A percentile compares a stretch with the other conserved stretches of the same genome.
These are phyloP conservation scores for Osmanthus fragrans DNA, from an alignment of 257 asterid genomes.

Conservation along the genomic window DNA sequence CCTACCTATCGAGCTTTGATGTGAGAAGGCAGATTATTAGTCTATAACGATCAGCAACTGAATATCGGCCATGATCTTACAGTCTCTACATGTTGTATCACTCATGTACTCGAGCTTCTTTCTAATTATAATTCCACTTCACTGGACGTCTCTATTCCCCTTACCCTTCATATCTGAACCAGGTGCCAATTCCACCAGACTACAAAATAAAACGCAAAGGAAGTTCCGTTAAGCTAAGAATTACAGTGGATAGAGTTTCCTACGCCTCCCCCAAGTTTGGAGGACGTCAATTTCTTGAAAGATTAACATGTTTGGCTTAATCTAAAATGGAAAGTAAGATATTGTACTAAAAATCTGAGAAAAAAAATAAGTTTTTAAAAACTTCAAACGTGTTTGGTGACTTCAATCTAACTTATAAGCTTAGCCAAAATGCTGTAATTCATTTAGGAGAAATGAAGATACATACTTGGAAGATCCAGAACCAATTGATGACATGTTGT, in stretches of 20 bases:
- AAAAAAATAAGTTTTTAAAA: background rate
- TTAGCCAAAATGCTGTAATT: background rate
- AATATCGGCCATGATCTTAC: background rate
- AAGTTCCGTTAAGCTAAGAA: background rate
- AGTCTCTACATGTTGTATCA: conserved; percentile 10
- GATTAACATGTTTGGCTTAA: background rate
- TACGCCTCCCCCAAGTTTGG: too few species aligned
- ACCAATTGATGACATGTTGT: conserved; percentile 11
- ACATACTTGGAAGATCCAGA: conserved; percentile 35
- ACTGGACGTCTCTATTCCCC: conserved; percentile 15
- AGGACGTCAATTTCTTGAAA: background rate
- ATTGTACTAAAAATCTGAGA: background rate
- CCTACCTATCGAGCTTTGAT: background rate
- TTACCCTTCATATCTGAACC: conserved; percentile 26
- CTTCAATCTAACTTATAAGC: background rate
- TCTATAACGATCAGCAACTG: background rate
- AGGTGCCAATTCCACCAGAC: conserved; percentile 21
- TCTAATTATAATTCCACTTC: background rate
- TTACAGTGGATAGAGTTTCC: background rate
- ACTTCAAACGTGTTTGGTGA: background rate
- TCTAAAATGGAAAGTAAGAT: background rate
- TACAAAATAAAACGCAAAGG: conserved; percentile 14
- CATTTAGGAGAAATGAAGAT: background rate
- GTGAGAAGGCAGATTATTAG: background rate
- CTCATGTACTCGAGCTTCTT: background rate